Evolutionary conservation across 805 yeast genomes (phyloP), one percentile per base, ranked within the genome.

Genomic region (Yarrowia deformans): DNA sequence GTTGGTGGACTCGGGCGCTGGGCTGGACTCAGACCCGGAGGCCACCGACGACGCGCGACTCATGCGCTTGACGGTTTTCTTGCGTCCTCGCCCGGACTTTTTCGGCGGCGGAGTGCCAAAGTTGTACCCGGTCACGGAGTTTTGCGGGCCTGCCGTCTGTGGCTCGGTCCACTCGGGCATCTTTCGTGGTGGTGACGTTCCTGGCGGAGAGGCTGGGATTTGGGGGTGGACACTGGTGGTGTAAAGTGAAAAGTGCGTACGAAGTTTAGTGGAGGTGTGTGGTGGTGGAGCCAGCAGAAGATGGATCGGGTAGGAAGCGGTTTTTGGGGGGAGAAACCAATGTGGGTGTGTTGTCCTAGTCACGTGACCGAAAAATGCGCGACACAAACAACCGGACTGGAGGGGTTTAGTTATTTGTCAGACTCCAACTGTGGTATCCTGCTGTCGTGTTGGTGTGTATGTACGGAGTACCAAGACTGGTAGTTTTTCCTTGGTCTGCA

Each of bases 91-190:
- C 19, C 52, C 52, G 8, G 52, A 43, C 32, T 60, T 60, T 60
- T 60, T 60, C n/a, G 86, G 84, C 9, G 97, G 97, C 7, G 83
- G 82, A n/a, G 85, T 82, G 72, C 87, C 91, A 68, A 92, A 78
- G 3, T 95, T 89, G 49, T 87, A 81, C 1, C 97, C 97, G 0
- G 94, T 88, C 46, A 86, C 86, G 12, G 84, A 83, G 50, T 90
- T 87, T 12, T 79, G 76, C 0, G 89, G 87, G 45, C 81, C 84
- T 0, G 86, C 84, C 42, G 82, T 76, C 18, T 81, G 82, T 2
- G 93, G 93, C 73, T 91, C 95, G 23, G 80, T 76, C 77, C 87
- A 85, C 40, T 63, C 68, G 56, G 68, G 46, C 68, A 63, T 49
- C 13, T 63, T 48, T 9, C 1, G 46, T 8, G 45, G 46, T 34